Base-by-base conservation (phyloP, 495 filamentous ascomycete genomes). In the Darksidea phi region DNA sequence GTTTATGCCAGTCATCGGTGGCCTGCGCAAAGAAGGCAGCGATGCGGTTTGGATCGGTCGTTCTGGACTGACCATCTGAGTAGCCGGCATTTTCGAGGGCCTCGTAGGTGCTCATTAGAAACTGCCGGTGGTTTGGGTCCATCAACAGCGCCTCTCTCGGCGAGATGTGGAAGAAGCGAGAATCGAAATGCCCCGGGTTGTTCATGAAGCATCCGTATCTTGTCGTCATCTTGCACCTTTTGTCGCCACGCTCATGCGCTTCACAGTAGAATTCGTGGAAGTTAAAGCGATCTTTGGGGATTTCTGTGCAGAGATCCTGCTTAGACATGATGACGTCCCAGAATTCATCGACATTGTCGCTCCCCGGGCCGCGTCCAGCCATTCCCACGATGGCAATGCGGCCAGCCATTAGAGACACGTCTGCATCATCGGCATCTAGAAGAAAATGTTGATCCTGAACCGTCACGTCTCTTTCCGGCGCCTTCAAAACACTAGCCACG, bases 31-130 rank as follows among this genome's bases (percentile, higher is more conserved):
- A 66, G 58, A 74, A 74, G 26, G 69, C 63, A 36, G 72, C 73
- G 12, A 72, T 70, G 12, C 63, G 51, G 32, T 64, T 48, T 61
- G 63, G 5, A 70, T 70, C 32, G 64, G 67, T 11, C 70, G 63
- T 60, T 68, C 46, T 69, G 21, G 50, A 72, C 68, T 71, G 48
- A 74, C 72, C 60, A 28, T 23, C 70, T 67, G 36, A 55, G 36
- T 8, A 71, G 65, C 75, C 74, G 28, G 73, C 71, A 21, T 54
- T 57, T 55, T 78, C 74, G 17, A 78, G 63, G 7, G 67, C 73
- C 51, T 76, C 74, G 60, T 73, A 75, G 15, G 68, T 57, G 15
- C 63, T 73, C 62, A 72, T 68, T 1, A 77, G 48, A 25, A 71
- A 67, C 36, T 75, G 46, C 18, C 71, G 61, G 21, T 76, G 75